Evolutionary conservation across 1,284 basidiomycete species (phyloP).

Genomic region (Puccinia horiana): DNA sequence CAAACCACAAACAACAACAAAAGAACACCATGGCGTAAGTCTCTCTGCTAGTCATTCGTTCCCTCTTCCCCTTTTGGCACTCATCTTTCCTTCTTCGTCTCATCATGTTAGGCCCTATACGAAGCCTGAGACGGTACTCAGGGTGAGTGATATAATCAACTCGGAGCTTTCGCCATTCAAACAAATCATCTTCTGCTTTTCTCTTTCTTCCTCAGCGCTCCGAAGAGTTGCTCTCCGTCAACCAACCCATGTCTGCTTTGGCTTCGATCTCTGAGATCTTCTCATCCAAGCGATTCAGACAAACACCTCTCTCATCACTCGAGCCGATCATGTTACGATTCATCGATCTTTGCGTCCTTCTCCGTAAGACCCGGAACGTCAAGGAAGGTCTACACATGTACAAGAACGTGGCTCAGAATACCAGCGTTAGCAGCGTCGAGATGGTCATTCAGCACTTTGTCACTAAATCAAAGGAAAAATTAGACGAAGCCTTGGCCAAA

Average conservation of each 20-base stretch:
- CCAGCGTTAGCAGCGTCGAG: conserved; percentile 87
- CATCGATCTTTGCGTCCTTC: conserved; percentile 91
- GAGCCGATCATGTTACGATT: conserved; percentile 92
- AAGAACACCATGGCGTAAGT: conserved; percentile 27
- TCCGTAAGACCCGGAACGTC: conserved; percentile 88
- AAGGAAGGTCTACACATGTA: conserved; percentile 84
- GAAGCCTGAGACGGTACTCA: conserved; percentile 86
- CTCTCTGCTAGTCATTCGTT: not conserved
- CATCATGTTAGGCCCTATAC: conserved; percentile 67
- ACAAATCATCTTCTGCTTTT: conserved; percentile 15
- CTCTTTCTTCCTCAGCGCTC: conserved; percentile 64
- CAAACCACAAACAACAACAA: not conserved
- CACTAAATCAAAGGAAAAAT: conserved; percentile 80
- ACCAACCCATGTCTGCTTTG: conserved; percentile 82
- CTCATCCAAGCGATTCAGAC: conserved; percentile 87
- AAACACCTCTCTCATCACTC: conserved; percentile 81
- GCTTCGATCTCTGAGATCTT: conserved; percentile 89
- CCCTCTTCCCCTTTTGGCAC: not conserved
- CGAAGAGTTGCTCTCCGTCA: conserved; percentile 85
- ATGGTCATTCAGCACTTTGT: conserved; percentile 87
- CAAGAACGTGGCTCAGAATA: conserved; percentile 88
- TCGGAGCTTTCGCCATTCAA: not conserved
- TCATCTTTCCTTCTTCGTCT: not conserved
- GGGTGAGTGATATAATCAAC: conserved; percentile 58
- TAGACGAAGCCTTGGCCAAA: conserved; percentile 67